Base-by-base conservation (phyloP, 2,329 filamentous ascomycete genomes). In the Sphaerulina populicola region DNA sequence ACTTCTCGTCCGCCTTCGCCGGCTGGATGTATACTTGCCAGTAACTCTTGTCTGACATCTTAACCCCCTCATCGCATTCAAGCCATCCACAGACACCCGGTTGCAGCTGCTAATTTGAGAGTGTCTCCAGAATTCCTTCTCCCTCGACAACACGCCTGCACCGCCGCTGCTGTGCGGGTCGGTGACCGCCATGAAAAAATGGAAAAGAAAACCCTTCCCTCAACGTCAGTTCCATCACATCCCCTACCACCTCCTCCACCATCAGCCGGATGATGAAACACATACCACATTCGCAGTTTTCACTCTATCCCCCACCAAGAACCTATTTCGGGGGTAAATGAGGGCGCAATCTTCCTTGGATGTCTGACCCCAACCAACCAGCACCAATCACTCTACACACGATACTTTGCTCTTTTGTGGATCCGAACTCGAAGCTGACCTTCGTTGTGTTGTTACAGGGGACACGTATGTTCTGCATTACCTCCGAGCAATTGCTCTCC, bases 241-340 rank as follows among this genome's bases (percentile, higher is more conserved):
- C 21, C 15, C 18, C 18, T 18, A 18, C 15, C n/a, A 7, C n/a
- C 37, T 47, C 27, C 37, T 47, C 39, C 52, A 31, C 40, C 49
- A 36, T 47, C 44, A 35, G 51, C 57, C 62, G 58, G 58, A 65
- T 64, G 64, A 66, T 66, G 64, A 66, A 67, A 66, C 57, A 52
- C 78, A 78, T 82, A 79, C 76, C 74, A 79, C 76, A 86, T 88
- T 89, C 84, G 85, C 85, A 88, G 85, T 88, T 88, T 88, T 81
- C 84, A 86, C 85, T 86, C 76, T 62, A 70, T 67, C 64, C 65
- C 60, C 67, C 66, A 65, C 61, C 60, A 62, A 66, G 67, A 69
- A 69, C 68, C 66, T 68, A 68, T 56, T 18, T 18, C 55, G 60
- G 63, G 60, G 61, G 62, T 57, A 65, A 59, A 58, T 69, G 67